Evolutionary conservation across 768 basidiomycete species (phyloP), one percentile per base, ranked within the genome.

Genomic region (Plicaturopsis crispa): DNA sequence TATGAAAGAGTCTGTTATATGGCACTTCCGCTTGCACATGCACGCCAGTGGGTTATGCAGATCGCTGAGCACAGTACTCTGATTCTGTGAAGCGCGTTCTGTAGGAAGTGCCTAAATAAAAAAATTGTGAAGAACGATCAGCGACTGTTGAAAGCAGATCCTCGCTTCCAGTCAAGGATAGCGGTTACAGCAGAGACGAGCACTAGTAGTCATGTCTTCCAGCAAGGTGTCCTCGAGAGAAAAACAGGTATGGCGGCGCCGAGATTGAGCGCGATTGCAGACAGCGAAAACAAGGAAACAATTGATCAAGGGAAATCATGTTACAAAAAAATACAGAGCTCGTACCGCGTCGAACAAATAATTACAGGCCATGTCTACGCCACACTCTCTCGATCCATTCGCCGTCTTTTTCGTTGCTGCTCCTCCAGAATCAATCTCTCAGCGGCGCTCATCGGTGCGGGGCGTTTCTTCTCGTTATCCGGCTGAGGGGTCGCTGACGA

Each of bases 361-460:
- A n/a, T n/a, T n/a, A n/a, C n/a, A n/a, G n/a, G n/a, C n/a, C n/a
- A n/a, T n/a, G 30, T 39, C 16, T 30, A 33, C 23, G 23, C 41
- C 42, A 40, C 37, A 19, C 40, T 48, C 28, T 69, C 69, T 30
- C 69, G 53, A 47, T 84, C 85, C 78, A 85, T 81, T 46, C 76
- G 66, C 47, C 89, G 68, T 56, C 80, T 72, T 60, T 94, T 93
- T 54, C 90, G 71, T 58, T 90, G 89, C 62, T 87, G 85, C 20
- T 96, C 91, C 65, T 97, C 94, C 41, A 80, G 48, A 43, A 96
- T 93, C 42, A 98, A 60, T 45, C 74, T 69, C 59, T 97, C 93
- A 12, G 86, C 86, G 18, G 86, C 87, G 48, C 80, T 78, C 73
- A 92, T 76, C 14, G 72, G 66, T 8, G 72, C 73, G 4, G 72